Conservation (phyloP, 2,329 filamentous ascomycete genomes). For the Aspergillus ruber region DNA sequence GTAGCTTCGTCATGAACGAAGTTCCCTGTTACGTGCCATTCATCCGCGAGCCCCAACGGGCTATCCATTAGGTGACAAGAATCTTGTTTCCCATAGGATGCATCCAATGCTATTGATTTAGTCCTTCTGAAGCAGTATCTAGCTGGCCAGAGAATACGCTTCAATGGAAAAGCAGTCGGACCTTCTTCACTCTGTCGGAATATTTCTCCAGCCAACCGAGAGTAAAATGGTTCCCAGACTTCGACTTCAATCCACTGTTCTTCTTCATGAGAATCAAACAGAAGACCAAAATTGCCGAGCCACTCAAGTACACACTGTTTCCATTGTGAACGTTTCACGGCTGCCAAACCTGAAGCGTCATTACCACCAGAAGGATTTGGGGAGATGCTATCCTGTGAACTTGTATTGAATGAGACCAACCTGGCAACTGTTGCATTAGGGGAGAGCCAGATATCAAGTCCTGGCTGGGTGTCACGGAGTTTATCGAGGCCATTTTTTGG, state of each 20-base stretch:
- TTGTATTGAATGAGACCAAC: conserved; percentile 22
- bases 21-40: conserved; percentile 30
- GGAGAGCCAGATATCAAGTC: conserved; percentile 35
- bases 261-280: conserved; percentile 22
- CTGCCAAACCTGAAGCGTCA: conserved; percentile 1
- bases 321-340: conserved; percentile 25
- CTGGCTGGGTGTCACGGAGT: conserved; percentile 14
- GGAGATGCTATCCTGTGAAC: conserved; percentile 14
- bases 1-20: conserved; percentile 15
- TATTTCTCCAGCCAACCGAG: conserved; percentile 28
- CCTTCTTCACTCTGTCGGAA: conserved; percentile 21
- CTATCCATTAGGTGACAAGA: conserved; percentile 20
- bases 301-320: conserved; percentile 31
- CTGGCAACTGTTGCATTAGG: conserved; percentile 34
- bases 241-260: conserved; percentile 38
- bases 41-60: conserved; percentile 38
- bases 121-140: conserved; percentile 36
- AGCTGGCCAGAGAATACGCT: conserved; percentile 41
- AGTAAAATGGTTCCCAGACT: conserved; percentile 35
- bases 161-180: conserved; percentile 27
- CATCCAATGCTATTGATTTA: conserved; percentile 12
- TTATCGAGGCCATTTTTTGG: conserved; percentile 13
- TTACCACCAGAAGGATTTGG: conserved; percentile 11
- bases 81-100: conserved; percentile 12
- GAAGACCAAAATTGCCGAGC: conserved; percentile 32